Percentiles rank a stretch among this genome's conserved stretches.
Evolutionary conservation across 225 moss, liverwort and hornwort species (phyloP).

Genomic region (Antitrichia curtipendula): DNA sequence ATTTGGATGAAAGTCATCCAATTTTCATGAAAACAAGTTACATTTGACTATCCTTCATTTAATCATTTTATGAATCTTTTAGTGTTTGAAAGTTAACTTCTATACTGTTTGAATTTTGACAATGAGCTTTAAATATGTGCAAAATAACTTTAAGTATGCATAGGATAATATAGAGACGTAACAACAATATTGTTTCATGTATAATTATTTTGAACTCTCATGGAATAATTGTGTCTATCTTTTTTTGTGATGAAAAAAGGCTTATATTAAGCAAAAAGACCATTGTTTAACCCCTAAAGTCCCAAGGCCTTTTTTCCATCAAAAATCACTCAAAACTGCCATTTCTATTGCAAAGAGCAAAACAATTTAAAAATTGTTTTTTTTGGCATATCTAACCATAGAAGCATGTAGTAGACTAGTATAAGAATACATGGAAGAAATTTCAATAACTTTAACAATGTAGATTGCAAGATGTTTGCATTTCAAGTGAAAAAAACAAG

Average conservation of each 20-base stretch:
- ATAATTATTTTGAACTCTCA: neutral
- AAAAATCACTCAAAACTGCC: no score
- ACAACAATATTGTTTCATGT: neutral
- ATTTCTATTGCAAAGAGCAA: no score
- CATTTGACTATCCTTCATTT: neutral
- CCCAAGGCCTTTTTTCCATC: no score
- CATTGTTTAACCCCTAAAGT: neutral
- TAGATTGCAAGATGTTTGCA: no score
- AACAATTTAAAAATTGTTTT: no score
- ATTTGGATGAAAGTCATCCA: neutral
- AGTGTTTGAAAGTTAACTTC: neutral
- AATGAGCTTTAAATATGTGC: no score
- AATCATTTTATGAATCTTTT: rapidly evolving
- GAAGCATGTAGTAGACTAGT: no score
- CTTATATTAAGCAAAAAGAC: neutral
- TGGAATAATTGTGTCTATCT: neutral
- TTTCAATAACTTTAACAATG: no score
- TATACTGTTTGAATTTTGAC: neutral
- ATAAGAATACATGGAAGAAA: no score
- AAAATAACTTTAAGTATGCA: neutral
- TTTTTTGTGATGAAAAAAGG: neutral
- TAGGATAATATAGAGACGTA: rapidly evolving
- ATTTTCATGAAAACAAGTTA: neutral
- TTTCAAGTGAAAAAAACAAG: no score
- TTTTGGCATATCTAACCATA: no score